Percentiles rank a stretch among this genome's conserved stretches.
Evolutionary conservation across 352 stramenopile genomes (phyloP).

Genomic region (Pythium aquatile): DNA sequence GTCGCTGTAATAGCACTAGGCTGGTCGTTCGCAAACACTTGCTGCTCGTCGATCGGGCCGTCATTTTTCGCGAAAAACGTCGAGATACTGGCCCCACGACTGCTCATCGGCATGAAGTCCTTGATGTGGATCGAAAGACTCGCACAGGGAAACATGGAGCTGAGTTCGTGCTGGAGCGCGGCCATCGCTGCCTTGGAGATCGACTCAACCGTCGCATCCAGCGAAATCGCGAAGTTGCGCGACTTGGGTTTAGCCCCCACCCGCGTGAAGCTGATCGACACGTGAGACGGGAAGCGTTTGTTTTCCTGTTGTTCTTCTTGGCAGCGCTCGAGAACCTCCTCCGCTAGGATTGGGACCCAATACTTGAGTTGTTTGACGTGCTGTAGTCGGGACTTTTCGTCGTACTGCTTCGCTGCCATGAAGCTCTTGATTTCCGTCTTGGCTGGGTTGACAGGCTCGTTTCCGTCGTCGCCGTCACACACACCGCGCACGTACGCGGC

Average conservation of each 20-base stretch:
- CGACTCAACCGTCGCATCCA: conserved; percentile 56
- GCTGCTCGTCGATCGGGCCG: conserved; percentile 4
- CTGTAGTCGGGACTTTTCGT: conserved; percentile 54
- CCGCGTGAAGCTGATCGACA: conserved; percentile 54
- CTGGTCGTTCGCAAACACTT: conserved; percentile 10
- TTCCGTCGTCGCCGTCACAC: conserved; percentile 61
- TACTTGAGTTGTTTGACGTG: conserved; percentile 64
- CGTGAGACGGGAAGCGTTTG: conserved; percentile 67
- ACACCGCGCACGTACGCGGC: conserved; percentile 53
- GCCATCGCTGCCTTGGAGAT: conserved; percentile 52
- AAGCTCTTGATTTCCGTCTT: conserved; percentile 70
- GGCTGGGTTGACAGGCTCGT: conserved; percentile 70
- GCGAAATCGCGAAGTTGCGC: conserved; percentile 47
- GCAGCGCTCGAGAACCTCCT: conserved; percentile 76
- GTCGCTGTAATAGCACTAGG: neutral
- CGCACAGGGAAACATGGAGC: conserved; percentile 58
- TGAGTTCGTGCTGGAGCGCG: conserved; percentile 48
- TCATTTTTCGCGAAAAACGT: conserved; percentile 61
- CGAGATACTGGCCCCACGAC: conserved; percentile 49
- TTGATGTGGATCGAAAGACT: conserved; percentile 60
- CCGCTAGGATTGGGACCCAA: conserved; percentile 67
- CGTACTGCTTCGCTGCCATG: conserved; percentile 77
- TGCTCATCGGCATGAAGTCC: conserved; percentile 62
- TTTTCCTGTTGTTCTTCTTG: conserved; percentile 79
- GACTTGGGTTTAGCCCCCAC: conserved; percentile 50